phyloP scores from a whole-genome alignment of 768 basidiomycete genomes.

The Mycena olivaceomarginata region DNA sequence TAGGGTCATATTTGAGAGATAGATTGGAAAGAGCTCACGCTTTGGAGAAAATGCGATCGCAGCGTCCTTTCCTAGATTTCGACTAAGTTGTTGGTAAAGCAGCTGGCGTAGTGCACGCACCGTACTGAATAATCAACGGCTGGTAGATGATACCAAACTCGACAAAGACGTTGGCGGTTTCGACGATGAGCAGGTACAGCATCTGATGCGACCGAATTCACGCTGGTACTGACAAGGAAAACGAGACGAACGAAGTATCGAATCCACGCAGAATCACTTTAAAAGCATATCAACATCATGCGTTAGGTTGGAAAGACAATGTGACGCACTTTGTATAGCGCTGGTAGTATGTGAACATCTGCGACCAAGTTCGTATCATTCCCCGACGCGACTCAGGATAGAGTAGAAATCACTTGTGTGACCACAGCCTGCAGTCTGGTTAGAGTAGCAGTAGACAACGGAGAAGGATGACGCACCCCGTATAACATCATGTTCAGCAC shows the following conservation, averaged over 20 bases:
- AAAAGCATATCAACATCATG: background rate
- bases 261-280: slow-evolving; percentile 28
- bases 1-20: background rate
- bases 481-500: slow-evolving; percentile 35
- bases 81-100: background rate
- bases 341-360: slow-evolving; percentile 31
- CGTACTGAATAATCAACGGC: slow-evolving; percentile 34
- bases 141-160: slow-evolving; percentile 34
- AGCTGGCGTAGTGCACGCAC: background rate
- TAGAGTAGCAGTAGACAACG: background rate
- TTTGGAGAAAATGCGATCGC: slow-evolving; percentile 9
- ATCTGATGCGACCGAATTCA: slow-evolving; percentile 22
- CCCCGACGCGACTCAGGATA: background rate
- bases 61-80: background rate
- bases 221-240: no score
- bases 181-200: slow-evolving; percentile 35
- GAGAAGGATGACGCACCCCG: slow-evolving; percentile 15
- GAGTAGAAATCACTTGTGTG: slow-evolving; percentile 12
- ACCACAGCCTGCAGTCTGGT: slow-evolving; percentile 1
- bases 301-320: background rate
- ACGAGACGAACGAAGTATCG: slow-evolving; percentile 11
- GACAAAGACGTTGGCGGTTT: slow-evolving; percentile 29
- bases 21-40: background rate
- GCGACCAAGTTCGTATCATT: background rate
- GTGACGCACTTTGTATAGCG: slow-evolving; percentile 20